Conservation (phyloP, 129 eudicot genomes). For the Solidago caesia region DNA sequence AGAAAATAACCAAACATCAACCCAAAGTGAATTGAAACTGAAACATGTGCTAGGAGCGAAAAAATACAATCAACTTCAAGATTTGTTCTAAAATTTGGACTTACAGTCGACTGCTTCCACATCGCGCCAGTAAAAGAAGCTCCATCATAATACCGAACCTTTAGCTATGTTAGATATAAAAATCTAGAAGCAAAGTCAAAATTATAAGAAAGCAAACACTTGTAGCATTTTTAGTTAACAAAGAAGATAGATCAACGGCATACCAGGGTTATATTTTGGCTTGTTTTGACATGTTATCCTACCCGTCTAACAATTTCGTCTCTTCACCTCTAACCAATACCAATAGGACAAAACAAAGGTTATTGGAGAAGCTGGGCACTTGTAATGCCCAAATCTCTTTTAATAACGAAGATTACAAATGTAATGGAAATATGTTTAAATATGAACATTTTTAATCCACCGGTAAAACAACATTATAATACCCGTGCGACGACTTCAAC, state of each 20-base stretch:
- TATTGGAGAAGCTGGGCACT: too few relatives aligned
- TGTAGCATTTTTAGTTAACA: not conserved
- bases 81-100: slow-evolving; percentile 14
- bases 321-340: too few relatives aligned
- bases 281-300: slow-evolving; percentile 34
- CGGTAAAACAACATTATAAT: too few relatives aligned
- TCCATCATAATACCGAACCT: slow-evolving; percentile 94
- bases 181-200: slow-evolving; percentile 44
- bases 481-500: not conserved
- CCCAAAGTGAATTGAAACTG: not conserved
- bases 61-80: not conserved
- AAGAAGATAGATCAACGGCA: not conserved
- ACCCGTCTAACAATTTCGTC: too few relatives aligned
- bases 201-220: not conserved
- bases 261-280: slow-evolving; percentile 70
- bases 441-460: too few relatives aligned
- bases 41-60: not conserved
- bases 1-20: not conserved
- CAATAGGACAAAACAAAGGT: too few relatives aligned
- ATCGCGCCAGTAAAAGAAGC: slow-evolving; percentile 85
- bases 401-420: too few relatives aligned
- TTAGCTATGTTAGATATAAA: slow-evolving; percentile 80
- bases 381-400: too few relatives aligned
- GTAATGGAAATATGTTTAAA: too few relatives aligned
- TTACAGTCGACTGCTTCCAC: slow-evolving; percentile 85